Base-by-base conservation (phyloP, 441 rosid species). In the Croton laevigatus region DNA sequence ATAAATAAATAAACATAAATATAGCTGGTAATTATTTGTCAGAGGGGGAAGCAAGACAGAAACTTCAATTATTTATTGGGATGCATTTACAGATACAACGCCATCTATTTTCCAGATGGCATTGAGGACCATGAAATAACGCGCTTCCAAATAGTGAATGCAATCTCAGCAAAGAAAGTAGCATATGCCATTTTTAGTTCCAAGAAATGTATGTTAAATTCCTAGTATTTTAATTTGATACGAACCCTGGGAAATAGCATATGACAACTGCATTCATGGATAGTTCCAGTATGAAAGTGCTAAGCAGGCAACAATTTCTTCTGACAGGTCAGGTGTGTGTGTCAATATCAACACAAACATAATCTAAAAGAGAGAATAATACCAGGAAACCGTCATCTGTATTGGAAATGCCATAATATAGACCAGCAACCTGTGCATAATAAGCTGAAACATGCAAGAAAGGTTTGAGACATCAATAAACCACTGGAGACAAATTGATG, bases 391-490 rank as follows among this genome's bases (percentile, higher is more conserved):
- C 98, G 70, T 80, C 66, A 19, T 81, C 84, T 54, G 86, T 76
- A 14, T 61, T 79, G 71, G 40, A 54, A 77, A 92, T 79, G 66
- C 54, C 71, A 68, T 91, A 92, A 75, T 76, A 20, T 72, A 95
- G 86, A 66, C 98, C 98, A 83, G 96, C 97, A 81, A 82, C 86
- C 71, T 86, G 82, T 16, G 98, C 98, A 86, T 95, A 85, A 76
- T 89, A 95, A 68, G 91, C 89, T 88, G 87, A 72, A 74, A 80
- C 61, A 73, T 37, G 68, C 36, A 81, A 79, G 54, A 77, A 1
- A 67, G 23, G 3, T 14, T 27, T 52, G 22, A 61, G 40, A 27
- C 32, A 5, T 19, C 11, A 51, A 22, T 2, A 19, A 20, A 37
- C 37, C 6, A 27, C 3, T 36, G 60, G 3, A 60, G 36, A 73